A percentile compares a stretch with the other conserved stretches of the same genome.
These are phyloP conservation scores for Telfairia occidentalis DNA, from an alignment of 331 rosid species.

Conservation along the genomic window DNA sequence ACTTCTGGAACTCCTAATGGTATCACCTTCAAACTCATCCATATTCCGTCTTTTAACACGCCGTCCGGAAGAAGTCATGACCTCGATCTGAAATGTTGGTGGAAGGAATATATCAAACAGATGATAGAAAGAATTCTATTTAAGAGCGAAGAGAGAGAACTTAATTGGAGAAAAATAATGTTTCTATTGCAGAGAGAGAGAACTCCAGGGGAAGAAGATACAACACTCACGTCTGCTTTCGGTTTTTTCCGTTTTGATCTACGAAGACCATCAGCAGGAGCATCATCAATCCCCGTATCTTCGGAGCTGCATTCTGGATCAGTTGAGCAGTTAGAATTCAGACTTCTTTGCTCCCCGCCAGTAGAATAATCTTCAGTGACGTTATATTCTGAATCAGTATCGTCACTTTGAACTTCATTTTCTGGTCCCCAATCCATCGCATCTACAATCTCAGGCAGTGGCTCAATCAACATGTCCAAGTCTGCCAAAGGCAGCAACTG, in stretches of 20 bases:
- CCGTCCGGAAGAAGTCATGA: slow-evolving; percentile 93
- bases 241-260: slow-evolving; percentile 77
- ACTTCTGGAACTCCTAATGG: slow-evolving; percentile 28
- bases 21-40: slow-evolving; percentile 61
- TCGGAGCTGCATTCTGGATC: slow-evolving; percentile 66
- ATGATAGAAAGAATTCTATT: slow-evolving; percentile 2
- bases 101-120: slow-evolving; percentile 15
- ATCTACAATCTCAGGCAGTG: slow-evolving; percentile 72
- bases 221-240: slow-evolving; percentile 60
- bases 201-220: not conserved
- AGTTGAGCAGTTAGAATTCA: slow-evolving; percentile 53
- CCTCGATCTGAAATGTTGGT: slow-evolving; percentile 50
- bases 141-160: not conserved
- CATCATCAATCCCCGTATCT: slow-evolving; percentile 60
- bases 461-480: slow-evolving; percentile 62
- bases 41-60: slow-evolving; percentile 85
- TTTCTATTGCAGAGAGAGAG: not conserved
- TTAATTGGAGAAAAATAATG: not conserved
- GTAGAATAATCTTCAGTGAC: slow-evolving; percentile 59
- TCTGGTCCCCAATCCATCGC: slow-evolving; percentile 94
- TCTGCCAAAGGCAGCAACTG: slow-evolving; percentile 90
- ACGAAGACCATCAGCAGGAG: slow-evolving; percentile 42
- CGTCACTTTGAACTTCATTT: slow-evolving; percentile 70
- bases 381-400: slow-evolving; percentile 84
- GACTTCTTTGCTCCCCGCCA: slow-evolving; percentile 68